Conservation (phyloP, 78 protist species). For the Protostelium mycophagum region DNA sequence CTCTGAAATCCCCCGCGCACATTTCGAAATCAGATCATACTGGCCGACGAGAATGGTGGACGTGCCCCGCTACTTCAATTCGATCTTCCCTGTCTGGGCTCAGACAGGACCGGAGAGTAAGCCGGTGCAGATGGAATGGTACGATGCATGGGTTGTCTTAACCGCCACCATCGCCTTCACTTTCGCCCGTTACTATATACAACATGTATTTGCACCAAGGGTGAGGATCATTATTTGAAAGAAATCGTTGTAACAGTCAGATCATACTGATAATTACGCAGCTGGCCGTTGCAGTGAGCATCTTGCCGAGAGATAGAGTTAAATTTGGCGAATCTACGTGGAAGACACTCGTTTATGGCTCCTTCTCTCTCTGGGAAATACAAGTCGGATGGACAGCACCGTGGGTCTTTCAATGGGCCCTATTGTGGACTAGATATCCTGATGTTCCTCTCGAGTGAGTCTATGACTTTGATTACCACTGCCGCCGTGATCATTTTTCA, state of each 20-base stretch:
- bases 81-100: background rate
- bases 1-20: too few relatives aligned
- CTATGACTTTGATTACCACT: background rate
- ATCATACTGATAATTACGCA: too few relatives aligned
- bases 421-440: background rate
- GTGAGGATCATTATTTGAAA: background rate
- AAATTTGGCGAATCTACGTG: background rate
- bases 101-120: background rate
- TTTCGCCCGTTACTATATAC: background rate
- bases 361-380: background rate
- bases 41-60: too few relatives aligned
- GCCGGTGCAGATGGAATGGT: background rate
- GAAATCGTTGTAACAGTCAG: background rate
- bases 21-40: too few relatives aligned
- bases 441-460: slow-evolving; percentile 1
- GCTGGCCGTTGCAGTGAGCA: background rate
- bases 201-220: background rate
- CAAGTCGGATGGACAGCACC: background rate
- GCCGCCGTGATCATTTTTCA: too few relatives aligned
- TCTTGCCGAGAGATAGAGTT: background rate
- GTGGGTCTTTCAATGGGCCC: background rate
- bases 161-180: background rate
- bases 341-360: background rate
- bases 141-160: background rate
- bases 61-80: background rate